Conservation (phyloP, 2,329 filamentous ascomycete species). For the Fusarium hostae region DNA sequence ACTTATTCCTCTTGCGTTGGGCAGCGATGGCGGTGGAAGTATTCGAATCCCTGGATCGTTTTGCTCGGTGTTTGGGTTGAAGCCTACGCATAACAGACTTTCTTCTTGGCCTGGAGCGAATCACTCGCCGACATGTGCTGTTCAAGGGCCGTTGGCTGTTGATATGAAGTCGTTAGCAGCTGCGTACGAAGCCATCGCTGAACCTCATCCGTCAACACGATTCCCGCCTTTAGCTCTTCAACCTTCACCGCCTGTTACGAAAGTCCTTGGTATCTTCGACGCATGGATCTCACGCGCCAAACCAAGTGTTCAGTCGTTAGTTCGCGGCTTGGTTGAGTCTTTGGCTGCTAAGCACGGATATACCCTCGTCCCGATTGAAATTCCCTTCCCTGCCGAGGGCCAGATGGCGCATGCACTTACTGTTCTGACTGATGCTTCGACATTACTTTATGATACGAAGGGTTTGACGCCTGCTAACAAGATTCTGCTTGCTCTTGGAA, state of each 20-base stretch:
- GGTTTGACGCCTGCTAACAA: conserved; percentile 71
- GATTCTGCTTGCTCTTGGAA: conserved; percentile 72
- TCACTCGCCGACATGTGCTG: conserved; percentile 70
- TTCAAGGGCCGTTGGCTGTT: conserved; percentile 74
- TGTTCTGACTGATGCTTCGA: conserved; percentile 71
- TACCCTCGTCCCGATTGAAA: conserved; percentile 63
- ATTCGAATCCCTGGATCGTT: conserved; percentile 78
- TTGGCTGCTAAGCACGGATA: conserved; percentile 66
- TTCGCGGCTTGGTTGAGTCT: conserved; percentile 59
- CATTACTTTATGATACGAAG: conserved; percentile 57
- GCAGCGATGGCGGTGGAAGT: conserved; percentile 78
- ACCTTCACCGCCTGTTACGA: conserved; percentile 46
- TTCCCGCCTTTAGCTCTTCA: conserved; percentile 59
- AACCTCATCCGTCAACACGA: conserved; percentile 68
- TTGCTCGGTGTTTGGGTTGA: conserved; percentile 80
- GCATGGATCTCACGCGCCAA: conserved; percentile 68
- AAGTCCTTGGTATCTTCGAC: conserved; percentile 71
- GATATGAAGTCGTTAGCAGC: conserved; percentile 74
- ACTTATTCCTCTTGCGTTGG: conserved; percentile 76
- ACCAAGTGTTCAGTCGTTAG: conserved; percentile 56
- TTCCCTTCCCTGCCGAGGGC: conserved; percentile 70
- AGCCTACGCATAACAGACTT: conserved; percentile 74
- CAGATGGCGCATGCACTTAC: conserved; percentile 80
- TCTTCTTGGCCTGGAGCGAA: conserved; percentile 69
- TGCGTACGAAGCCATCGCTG: conserved; percentile 71